Evolutionary conservation across 805 yeast genomes (phyloP).

Genomic region (Jamesozyma lodderae): DNA sequence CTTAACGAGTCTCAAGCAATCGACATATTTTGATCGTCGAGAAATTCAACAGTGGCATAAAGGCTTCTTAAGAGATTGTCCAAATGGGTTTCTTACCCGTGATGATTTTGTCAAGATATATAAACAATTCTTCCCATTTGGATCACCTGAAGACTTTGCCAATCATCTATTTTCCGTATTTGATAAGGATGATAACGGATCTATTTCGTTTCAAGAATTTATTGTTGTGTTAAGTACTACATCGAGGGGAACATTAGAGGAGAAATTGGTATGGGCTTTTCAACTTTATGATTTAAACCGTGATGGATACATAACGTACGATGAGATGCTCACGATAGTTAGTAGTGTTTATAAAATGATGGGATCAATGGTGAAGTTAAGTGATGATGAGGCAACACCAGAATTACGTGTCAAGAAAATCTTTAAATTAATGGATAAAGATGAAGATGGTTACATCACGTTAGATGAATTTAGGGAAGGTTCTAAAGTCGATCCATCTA

Average conservation of each 20-base stretch:
- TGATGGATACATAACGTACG: constrained; percentile 65
- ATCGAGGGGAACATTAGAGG: constrained; percentile 75
- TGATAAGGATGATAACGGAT: constrained; percentile 71
- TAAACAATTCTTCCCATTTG: constrained; percentile 96
- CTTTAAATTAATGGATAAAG: constrained; percentile 64
- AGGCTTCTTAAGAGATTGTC: constrained; percentile 91
- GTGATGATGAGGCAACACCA: constrained; percentile 87
- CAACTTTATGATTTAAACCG: constrained; percentile 75
- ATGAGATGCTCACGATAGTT: constrained; percentile 73
- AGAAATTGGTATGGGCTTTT: constrained; percentile 85
- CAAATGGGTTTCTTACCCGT: constrained; percentile 75
- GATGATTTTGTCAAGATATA: constrained; percentile 87
- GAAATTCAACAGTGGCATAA: constrained; percentile 98
- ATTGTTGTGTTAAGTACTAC: constrained; percentile 81
- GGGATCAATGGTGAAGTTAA: constrained; percentile 83
- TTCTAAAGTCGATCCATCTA: constrained; percentile 67
- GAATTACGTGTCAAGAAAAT: constrained; percentile 78
- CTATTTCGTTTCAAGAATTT: constrained; percentile 86
- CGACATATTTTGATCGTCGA: constrained; percentile 85
- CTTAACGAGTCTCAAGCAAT: constrained; percentile 65
- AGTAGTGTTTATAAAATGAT: constrained; percentile 88
- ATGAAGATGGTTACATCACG: constrained; percentile 59
- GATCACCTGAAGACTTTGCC: constrained; percentile 89
- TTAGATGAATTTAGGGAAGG: constrained; percentile 79
- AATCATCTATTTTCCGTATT: constrained; percentile 81